Evolutionary conservation across 2,329 filamentous ascomycete genomes (phyloP), one percentile per base, ranked within the genome.

Genomic region (Epichloe aotearoae): DNA sequence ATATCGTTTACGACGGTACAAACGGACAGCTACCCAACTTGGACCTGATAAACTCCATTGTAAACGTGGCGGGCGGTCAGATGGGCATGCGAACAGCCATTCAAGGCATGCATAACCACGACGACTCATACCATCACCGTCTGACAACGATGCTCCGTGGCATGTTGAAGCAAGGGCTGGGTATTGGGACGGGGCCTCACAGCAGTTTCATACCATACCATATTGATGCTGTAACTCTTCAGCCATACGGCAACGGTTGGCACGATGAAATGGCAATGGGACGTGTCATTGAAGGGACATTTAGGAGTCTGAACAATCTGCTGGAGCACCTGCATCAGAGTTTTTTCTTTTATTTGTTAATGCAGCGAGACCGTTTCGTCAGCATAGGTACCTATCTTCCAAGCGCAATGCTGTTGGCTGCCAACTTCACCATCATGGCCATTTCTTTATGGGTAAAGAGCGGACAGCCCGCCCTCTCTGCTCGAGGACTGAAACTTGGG

Each of bases 341-440:
- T 66, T 98, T 98, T 98, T 98, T 98, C 77, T 97, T 98, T 70
- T 98, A 98, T 66, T 74, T 98, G 48, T 76, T 98, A 43, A 89
- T 97, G 80, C 84, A 94, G 58, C 80, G 83, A 33, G 87, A 93
- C 60, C 83, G 90, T 11, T 98, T 98, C 64, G 93, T 97, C 58
- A 97, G 90, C 68, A 98, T 98, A 56, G 93, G 93, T 15, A 98
- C 91, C 1, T 98, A 98, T 63, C 76, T 98, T 3, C 93, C 93
- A 0, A 94, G 88, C 59, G 93, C 93, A n/a, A 98, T 98, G 93
- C 70, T 97, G 47, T 77, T 98, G 52, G 93, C 93, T 2, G 86
- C 84, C 42, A 96, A 90, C 65, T 97, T 97, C 62, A 95, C 87
- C 33, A 91, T 98, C 64, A 95, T 91, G 74, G 88, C 91, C 5